Percentiles rank a stretch among this genome's conserved stretches.
phyloP scores from a whole-genome alignment of 2,329 filamentous ascomycete genomes.

The Colletotrichum orbiculare region DNA sequence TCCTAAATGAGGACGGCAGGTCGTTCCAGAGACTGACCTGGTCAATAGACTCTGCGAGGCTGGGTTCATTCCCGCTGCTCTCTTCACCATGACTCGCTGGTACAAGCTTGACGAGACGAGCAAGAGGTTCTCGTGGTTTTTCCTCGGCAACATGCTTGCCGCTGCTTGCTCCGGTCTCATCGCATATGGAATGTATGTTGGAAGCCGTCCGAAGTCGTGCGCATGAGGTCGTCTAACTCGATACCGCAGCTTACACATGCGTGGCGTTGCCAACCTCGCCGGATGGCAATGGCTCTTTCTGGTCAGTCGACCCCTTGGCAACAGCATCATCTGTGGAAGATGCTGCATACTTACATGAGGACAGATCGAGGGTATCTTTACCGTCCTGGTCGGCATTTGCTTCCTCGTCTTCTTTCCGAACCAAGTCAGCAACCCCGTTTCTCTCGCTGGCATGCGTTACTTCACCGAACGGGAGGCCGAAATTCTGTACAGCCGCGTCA shows the following conservation, averaged over 20 bases:
- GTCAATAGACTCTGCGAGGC: slow-evolving; percentile 45
- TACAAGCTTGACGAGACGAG: slow-evolving; percentile 59
- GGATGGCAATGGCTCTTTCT: slow-evolving; percentile 51
- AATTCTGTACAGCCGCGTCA: slow-evolving; percentile 48
- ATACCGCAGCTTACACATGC: slow-evolving; percentile 44
- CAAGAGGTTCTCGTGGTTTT: slow-evolving; percentile 57
- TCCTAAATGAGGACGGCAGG: no score
- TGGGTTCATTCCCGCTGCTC: slow-evolving; percentile 58
- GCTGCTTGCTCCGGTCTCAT: slow-evolving; percentile 53
- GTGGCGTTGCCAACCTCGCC: slow-evolving; percentile 43
- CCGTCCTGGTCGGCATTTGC: slow-evolving; percentile 45
- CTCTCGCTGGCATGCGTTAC: slow-evolving; percentile 43
- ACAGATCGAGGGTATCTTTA: slow-evolving; percentile 51
- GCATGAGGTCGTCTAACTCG: neutral
- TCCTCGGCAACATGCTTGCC: slow-evolving; percentile 56
- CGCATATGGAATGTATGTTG: slow-evolving; percentile 52
- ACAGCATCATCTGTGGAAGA: neutral
- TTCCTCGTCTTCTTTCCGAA: slow-evolving; percentile 47
- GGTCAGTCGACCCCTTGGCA: slow-evolving; percentile 29
- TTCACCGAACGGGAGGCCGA: slow-evolving; percentile 49
- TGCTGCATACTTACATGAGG: neutral
- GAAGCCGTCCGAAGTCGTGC: no score
- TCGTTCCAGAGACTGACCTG: neutral
- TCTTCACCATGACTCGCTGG: slow-evolving; percentile 60
- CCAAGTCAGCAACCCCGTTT: slow-evolving; percentile 44